Conservation (phyloP, 495 filamentous ascomycete species). For the Neurospora sp. region DNA sequence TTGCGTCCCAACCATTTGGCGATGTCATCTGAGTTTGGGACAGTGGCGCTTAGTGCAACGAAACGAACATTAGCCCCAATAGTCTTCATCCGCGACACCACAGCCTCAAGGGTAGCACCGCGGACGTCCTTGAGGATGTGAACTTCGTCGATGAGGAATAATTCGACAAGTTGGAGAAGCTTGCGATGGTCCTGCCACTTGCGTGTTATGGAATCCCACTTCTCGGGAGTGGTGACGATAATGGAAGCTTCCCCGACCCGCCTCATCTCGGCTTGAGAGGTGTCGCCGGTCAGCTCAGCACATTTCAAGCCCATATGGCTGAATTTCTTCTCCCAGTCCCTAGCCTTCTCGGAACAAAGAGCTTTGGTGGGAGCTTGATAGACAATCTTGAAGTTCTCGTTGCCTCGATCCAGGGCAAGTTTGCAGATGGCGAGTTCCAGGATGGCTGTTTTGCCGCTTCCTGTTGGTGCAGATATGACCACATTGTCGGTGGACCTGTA, state of each 20-base stretch:
- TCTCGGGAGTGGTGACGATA: constrained; percentile 94
- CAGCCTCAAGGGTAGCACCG: constrained; percentile 87
- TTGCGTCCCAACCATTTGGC: constrained; percentile 84
- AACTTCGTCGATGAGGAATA: constrained; percentile 95
- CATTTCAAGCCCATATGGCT: constrained; percentile 61
- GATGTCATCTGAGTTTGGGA: constrained; percentile 87
- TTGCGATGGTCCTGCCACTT: constrained; percentile 88
- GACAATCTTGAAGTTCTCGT: constrained; percentile 77
- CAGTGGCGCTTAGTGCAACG: constrained; percentile 83
- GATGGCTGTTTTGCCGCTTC: constrained; percentile 86
- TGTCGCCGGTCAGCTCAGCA: constrained; percentile 88
- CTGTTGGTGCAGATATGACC: constrained; percentile 83
- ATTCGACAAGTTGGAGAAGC: constrained; percentile 73
- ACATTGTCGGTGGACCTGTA: constrained; percentile 74
- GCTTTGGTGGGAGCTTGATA: constrained; percentile 95
- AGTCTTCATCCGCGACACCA: constrained; percentile 94
- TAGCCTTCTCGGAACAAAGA: constrained; percentile 69
- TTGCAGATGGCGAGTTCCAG: constrained; percentile 89
- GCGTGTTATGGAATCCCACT: constrained; percentile 96
- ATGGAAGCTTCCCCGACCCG: constrained; percentile 75
- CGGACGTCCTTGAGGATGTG: constrained; percentile 87
- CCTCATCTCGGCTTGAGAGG: constrained; percentile 60
- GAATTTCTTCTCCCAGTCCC: constrained; percentile 86
- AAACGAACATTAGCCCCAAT: constrained; percentile 82
- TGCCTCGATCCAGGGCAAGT: constrained; percentile 50